These are phyloP conservation scores for Samsoniella hepiali DNA, from an alignment of 2,329 filamentous ascomycete genomes.

Conservation along the genomic window DNA sequence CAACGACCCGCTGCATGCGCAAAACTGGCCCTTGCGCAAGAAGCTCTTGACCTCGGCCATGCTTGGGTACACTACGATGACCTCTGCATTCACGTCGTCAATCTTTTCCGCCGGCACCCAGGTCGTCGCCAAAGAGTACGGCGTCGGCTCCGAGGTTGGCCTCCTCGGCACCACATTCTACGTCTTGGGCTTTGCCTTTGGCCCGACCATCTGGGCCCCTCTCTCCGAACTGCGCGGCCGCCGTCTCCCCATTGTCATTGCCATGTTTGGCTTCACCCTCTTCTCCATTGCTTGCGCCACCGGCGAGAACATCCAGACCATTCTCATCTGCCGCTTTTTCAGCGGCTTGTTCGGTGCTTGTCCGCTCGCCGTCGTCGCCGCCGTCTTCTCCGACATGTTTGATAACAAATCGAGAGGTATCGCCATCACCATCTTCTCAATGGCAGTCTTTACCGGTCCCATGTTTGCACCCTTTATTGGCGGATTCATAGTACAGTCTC, in stretches of 20 bases:
- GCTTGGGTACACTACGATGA: slow-evolving; percentile 70
- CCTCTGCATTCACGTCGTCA: slow-evolving; percentile 68
- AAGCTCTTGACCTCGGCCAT: slow-evolving; percentile 69
- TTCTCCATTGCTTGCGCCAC: slow-evolving; percentile 64
- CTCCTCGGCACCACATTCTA: slow-evolving; percentile 65
- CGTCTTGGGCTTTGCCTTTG: slow-evolving; percentile 69
- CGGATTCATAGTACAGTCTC: slow-evolving; percentile 60
- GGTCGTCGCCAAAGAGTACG: slow-evolving; percentile 54
- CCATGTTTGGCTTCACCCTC: slow-evolving; percentile 67
- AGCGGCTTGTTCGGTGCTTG: slow-evolving; percentile 69
- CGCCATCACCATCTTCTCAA: slow-evolving; percentile 43
- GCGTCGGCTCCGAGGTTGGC: slow-evolving; percentile 60
- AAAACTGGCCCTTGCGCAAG: slow-evolving; percentile 80
- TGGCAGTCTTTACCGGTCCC: slow-evolving; percentile 61
- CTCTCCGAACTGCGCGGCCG: slow-evolving; percentile 70
- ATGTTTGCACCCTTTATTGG: slow-evolving; percentile 67
- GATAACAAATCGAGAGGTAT: slow-evolving; percentile 59
- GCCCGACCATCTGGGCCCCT: slow-evolving; percentile 69
- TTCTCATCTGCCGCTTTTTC: slow-evolving; percentile 72
- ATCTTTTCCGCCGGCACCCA: slow-evolving; percentile 68
- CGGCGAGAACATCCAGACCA: slow-evolving; percentile 64
- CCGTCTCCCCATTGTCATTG: slow-evolving; percentile 55
- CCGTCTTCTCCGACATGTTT: slow-evolving; percentile 71
- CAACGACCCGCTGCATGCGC: slow-evolving; percentile 78
- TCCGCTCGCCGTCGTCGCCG: slow-evolving; percentile 65